Percentiles rank a stretch among this genome's conserved stretches.
Evolutionary conservation across 768 basidiomycete genomes (phyloP).

Genomic region (Boletus patriciae): DNA sequence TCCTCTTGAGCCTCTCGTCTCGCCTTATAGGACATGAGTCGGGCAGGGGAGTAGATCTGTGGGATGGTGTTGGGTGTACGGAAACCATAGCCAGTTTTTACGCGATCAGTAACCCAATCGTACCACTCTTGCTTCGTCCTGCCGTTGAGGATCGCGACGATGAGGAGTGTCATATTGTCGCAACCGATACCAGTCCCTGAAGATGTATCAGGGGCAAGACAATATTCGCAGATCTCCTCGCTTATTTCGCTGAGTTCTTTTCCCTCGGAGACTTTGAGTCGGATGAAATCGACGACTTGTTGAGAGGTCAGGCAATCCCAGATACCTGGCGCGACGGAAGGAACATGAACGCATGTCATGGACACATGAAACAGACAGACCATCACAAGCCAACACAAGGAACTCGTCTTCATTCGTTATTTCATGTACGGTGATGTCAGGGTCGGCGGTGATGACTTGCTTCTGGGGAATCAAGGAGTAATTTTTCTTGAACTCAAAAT

Average conservation of each 20-base stretch:
- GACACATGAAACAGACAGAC: slow-evolving; percentile 43
- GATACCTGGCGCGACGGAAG: slow-evolving; percentile 61
- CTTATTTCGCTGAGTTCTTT: slow-evolving; percentile 80
- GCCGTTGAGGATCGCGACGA: slow-evolving; percentile 85
- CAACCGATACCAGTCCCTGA: slow-evolving; percentile 93
- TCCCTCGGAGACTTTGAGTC: slow-evolving; percentile 76
- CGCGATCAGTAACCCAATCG: slow-evolving; percentile 81
- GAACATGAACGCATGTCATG: slow-evolving; percentile 3
- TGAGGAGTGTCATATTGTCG: slow-evolving; percentile 97
- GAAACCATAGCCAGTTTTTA: slow-evolving; percentile 73
- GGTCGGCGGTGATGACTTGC: slow-evolving; percentile 94
- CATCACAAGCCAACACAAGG: slow-evolving; percentile 95
- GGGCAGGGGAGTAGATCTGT: slow-evolving; percentile 68
- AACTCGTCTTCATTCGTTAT: slow-evolving; percentile 92
- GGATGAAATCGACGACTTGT: slow-evolving; percentile 86
- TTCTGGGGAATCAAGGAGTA: slow-evolving; percentile 74
- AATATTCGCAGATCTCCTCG: slow-evolving; percentile 88
- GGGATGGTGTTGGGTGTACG: slow-evolving; percentile 74
- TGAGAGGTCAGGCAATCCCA: slow-evolving; percentile 98
- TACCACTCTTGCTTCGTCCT: slow-evolving; percentile 93
- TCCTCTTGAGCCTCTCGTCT: slow-evolving; percentile 58
- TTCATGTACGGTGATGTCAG: slow-evolving; percentile 83
- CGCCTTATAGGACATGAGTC: slow-evolving; percentile 62
- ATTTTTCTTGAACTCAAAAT: slow-evolving; percentile 99
- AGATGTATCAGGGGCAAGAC: slow-evolving; percentile 90